These are phyloP conservation scores for Aphanomyces euteiches DNA, from an alignment of 352 stramenopile genomes.

Conservation along the genomic window DNA sequence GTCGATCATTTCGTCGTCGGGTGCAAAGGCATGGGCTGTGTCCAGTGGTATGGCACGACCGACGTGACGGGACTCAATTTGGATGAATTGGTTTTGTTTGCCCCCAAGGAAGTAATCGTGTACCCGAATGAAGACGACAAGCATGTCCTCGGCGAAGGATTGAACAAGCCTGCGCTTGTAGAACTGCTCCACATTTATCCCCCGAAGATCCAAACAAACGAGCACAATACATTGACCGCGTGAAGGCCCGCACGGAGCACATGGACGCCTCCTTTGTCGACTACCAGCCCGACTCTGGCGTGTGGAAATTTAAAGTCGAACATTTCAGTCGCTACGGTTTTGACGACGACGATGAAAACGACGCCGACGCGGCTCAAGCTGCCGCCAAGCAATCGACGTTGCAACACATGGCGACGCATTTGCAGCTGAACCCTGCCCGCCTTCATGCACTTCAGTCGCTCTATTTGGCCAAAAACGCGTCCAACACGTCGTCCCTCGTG, in stretches of 20 bases:
- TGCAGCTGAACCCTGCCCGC: constrained; percentile 30
- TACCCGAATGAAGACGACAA: constrained; percentile 83
- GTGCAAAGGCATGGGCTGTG: constrained; percentile 69
- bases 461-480: constrained; percentile 27
- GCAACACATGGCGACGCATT: constrained; percentile 33
- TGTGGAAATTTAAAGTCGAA: constrained; percentile 83
- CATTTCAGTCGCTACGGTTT: constrained; percentile 85
- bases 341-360: constrained; percentile 65
- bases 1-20: constrained; percentile 77
- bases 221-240: constrained; percentile 68
- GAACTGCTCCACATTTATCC: constrained; percentile 76
- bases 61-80: constrained; percentile 76
- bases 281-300: constrained; percentile 63
- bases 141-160: constrained; percentile 58
- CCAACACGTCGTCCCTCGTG: constrained; percentile 26
- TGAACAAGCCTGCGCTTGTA: constrained; percentile 77
- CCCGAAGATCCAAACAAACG: constrained; percentile 53
- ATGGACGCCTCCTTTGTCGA: constrained; percentile 77
- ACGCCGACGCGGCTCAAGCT: constrained; percentile 40
- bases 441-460: constrained; percentile 13
- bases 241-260: constrained; percentile 68
- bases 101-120: constrained; percentile 83
- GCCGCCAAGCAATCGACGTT: constrained; percentile 38
- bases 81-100: constrained; percentile 73
- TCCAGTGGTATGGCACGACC: constrained; percentile 76